Conservation (phyloP, 2,329 filamentous ascomycete species). For the Cladosporium velox region DNA sequence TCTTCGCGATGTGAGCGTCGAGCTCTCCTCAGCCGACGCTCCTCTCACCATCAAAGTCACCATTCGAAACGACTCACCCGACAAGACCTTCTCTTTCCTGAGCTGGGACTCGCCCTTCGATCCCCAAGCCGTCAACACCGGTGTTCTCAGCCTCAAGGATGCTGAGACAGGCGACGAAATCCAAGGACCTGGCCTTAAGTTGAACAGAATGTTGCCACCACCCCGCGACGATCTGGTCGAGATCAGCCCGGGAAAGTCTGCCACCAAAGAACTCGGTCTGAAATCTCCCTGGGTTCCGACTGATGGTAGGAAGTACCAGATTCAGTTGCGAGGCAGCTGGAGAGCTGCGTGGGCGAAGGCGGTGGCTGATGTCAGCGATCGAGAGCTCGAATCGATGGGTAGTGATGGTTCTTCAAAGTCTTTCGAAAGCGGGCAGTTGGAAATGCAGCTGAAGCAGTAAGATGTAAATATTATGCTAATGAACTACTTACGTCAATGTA, state of each 20-base stretch:
- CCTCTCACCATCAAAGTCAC: constrained; percentile 37
- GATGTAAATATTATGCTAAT: not conserved
- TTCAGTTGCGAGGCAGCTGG: constrained; percentile 39
- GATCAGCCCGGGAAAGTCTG: constrained; percentile 38
- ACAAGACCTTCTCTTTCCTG: constrained; percentile 40
- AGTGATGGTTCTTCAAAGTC: constrained; percentile 20
- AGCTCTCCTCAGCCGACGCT: constrained; percentile 10
- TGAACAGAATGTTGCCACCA: constrained; percentile 43
- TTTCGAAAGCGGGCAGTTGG: constrained; percentile 23
- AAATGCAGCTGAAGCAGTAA: constrained; percentile 22
- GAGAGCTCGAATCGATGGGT: constrained; percentile 27
- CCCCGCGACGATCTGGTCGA: constrained; percentile 40
- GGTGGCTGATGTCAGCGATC: constrained; percentile 23
- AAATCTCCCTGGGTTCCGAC: constrained; percentile 42
- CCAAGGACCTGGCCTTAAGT: constrained; percentile 36
- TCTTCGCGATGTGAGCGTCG: constrained; percentile 7
- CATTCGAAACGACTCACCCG: constrained; percentile 40
- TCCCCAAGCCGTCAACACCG: constrained; percentile 40
- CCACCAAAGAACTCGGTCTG: constrained; percentile 41
- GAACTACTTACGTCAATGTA: not conserved
- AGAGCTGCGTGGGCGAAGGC: constrained; percentile 39
- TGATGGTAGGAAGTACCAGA: constrained; percentile 40
- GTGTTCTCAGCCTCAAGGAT: constrained; percentile 40
- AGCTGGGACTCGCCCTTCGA: constrained; percentile 47
- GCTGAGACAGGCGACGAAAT: constrained; percentile 34